Base-by-base conservation (phyloP, 345 rosid genomes). In the Mercurialis annua region DNA sequence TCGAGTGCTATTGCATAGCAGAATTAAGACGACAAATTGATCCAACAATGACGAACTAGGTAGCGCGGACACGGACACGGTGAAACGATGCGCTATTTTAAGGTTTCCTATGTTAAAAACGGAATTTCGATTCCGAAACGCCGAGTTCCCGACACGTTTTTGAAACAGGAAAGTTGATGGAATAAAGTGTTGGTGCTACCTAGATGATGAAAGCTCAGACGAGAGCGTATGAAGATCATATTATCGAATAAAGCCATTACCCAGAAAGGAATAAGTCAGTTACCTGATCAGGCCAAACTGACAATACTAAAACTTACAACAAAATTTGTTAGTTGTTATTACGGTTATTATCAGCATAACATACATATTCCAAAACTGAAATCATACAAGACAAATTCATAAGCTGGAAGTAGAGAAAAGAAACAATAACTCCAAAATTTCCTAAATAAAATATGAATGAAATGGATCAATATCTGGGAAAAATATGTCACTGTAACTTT, bases 401-500 rank as follows among this genome's bases (percentile, higher is more conserved):
- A 26, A 2, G n/a, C 17, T 10, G 65, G 50, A 42, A 61, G 21
- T 8, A 43, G 26, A 23, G 15, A 24, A 26, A 16, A 15, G 12
- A 23, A 40, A 60, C 24, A 36, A 20, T 8, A n/a, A 3, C 15
- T 36, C 14, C 11, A 26, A 9, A 42, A 17, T 43, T 40, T 61
- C 51, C 23, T 7, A 10, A 40, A 59, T 18, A 23, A 21, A 7
- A 38, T 4, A 65, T 17, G 34, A 16, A 40, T 38, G 48, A 66
- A 34, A 38, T 38, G 1, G 27, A 55, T 40, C 16, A 16, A 42
- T 8, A 53, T 65, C 53, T 30, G n/a, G 17, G 27, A n/a, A 30
- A 46, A 56, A 58, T 51, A 70, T n/a, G 51, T 17, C 18, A 14
- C 17, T 31, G 27, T 44, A 62, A 8, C 27, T 70, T 40, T 42